Evolutionary conservation across 2,329 filamentous ascomycete species (phyloP).

Genomic region (Fusarium sp.): DNA sequence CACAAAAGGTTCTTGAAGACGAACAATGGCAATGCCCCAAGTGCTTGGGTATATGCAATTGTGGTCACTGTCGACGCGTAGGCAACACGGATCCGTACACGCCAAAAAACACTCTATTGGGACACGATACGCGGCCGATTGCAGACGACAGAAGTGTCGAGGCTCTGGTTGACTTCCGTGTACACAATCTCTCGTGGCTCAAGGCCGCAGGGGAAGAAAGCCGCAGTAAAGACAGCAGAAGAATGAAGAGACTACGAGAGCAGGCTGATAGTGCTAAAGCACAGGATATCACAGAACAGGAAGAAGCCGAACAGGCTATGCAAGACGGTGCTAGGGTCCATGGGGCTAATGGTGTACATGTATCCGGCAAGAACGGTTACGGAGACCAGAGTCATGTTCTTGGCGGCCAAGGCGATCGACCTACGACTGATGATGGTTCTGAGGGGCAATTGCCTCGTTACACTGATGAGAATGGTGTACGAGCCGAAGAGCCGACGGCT

Average conservation of each 20-base stretch:
- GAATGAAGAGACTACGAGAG: constrained; percentile 67
- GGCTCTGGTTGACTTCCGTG: constrained; percentile 87
- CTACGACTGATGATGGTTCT: constrained; percentile 11
- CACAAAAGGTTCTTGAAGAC: constrained; percentile 82
- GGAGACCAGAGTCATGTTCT: constrained; percentile 51
- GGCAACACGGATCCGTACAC: constrained; percentile 80
- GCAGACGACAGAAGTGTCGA: constrained; percentile 93
- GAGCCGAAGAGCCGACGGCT: constrained; percentile 1
- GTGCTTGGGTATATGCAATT: constrained; percentile 88
- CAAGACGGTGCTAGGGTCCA: constrained; percentile 19
- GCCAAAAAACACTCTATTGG: constrained; percentile 87
- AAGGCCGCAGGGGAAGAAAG: constrained; percentile 68
- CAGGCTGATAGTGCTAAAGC: constrained; percentile 69
- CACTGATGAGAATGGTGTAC: constrained; percentile 14
- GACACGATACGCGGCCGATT: constrained; percentile 89
- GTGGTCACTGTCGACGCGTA: constrained; percentile 76
- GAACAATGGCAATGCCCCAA: constrained; percentile 89
- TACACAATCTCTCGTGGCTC: constrained; percentile 89
- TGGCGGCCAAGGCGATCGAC: constrained; percentile 37
- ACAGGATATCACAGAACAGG: constrained; percentile 54
- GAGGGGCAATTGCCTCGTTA: constrained; percentile 20
- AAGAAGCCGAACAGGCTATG: constrained; percentile 42
- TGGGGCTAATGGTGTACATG: constrained; percentile 10
- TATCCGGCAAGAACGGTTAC: constrained; percentile 41
- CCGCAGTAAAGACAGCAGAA: constrained; percentile 66